Evolutionary conservation across 768 basidiomycete species (phyloP).

Genomic region (Solioccasus polychromus): DNA sequence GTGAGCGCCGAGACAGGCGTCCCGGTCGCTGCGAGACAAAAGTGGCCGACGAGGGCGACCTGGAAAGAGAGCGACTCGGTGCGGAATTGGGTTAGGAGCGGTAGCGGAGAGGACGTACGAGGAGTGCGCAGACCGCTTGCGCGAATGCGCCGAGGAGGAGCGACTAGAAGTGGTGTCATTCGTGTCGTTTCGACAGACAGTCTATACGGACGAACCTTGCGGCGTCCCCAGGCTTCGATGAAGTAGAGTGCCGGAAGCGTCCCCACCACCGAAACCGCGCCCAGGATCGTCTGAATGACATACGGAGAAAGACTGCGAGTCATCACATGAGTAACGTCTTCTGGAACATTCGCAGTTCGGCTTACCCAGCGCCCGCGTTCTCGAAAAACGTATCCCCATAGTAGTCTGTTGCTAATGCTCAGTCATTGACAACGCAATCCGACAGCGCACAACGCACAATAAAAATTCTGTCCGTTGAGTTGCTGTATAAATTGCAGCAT

Average conservation of each 20-base stretch:
- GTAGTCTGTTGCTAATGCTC: constrained; percentile 51
- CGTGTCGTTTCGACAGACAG: no score
- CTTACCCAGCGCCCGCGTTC: constrained; percentile 62
- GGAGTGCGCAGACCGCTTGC: constrained; percentile 60
- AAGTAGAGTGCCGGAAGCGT: constrained; percentile 66
- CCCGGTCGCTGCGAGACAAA: constrained; percentile 51
- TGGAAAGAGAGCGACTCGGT: no score
- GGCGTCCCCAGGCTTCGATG: constrained; percentile 75
- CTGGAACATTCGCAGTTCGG: not conserved
- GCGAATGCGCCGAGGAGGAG: constrained; percentile 61
- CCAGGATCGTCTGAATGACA: constrained; percentile 72
- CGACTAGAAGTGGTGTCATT: no score
- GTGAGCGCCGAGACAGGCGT: constrained; percentile 50
- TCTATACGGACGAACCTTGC: constrained; percentile 43
- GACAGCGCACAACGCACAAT: constrained; percentile 45
- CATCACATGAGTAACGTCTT: not conserved
- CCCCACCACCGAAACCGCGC: constrained; percentile 70
- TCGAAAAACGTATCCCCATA: constrained; percentile 82
- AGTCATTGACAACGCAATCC: not conserved
- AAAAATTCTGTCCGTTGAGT: constrained; percentile 79
- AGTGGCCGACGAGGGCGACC: constrained; percentile 74
- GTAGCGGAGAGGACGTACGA: constrained; percentile 42
- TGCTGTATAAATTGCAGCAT: constrained; percentile 82
- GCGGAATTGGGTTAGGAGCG: no score
- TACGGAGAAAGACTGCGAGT: constrained; percentile 56